Evolutionary conservation across 345 rosid species (phyloP).

Genomic region (Cardamine occulta): DNA sequence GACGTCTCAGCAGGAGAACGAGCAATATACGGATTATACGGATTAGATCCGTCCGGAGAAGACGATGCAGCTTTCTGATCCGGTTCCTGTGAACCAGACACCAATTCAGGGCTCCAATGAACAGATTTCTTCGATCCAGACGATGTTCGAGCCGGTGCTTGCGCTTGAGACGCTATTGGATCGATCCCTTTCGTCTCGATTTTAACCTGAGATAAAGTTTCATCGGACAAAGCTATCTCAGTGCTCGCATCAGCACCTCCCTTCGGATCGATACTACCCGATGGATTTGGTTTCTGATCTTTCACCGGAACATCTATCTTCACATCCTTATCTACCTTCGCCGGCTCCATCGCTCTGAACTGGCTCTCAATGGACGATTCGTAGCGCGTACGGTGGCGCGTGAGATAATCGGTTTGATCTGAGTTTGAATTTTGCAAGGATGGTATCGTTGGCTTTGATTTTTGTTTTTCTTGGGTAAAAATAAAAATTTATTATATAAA

Average conservation of each 20-base stretch:
- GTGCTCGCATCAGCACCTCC: constrained; percentile 44
- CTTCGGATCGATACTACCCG: constrained; percentile 5
- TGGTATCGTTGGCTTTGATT: constrained; percentile 32
- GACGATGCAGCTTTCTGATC: constrained; percentile 31
- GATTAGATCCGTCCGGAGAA: constrained; percentile 53
- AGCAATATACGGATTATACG: constrained; percentile 61
- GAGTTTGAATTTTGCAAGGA: constrained; percentile 37
- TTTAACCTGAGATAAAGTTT: constrained; percentile 25
- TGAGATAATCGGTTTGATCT: constrained; percentile 5
- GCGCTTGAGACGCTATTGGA: constrained; percentile 28
- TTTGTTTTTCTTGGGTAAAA: not conserved
- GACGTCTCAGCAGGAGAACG: constrained; percentile 49
- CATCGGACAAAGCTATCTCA: constrained; percentile 43
- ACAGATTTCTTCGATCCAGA: constrained; percentile 64
- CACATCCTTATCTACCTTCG: constrained; percentile 53
- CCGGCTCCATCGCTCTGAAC: constrained; percentile 48
- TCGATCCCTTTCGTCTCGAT: constrained; percentile 37
- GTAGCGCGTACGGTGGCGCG: constrained; percentile 36
- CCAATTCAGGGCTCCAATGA: constrained; percentile 78
- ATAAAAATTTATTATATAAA: not conserved
- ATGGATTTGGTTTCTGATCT: constrained; percentile 28
- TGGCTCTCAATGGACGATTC: not conserved
- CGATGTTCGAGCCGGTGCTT: constrained; percentile 40
- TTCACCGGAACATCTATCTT: constrained; percentile 57
- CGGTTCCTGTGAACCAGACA: constrained; percentile 52